Evolutionary conservation across 163 green algal genomes (phyloP), one percentile per base, ranked within the genome.

Genomic region (Chlamydomonas reinhardtii): DNA sequence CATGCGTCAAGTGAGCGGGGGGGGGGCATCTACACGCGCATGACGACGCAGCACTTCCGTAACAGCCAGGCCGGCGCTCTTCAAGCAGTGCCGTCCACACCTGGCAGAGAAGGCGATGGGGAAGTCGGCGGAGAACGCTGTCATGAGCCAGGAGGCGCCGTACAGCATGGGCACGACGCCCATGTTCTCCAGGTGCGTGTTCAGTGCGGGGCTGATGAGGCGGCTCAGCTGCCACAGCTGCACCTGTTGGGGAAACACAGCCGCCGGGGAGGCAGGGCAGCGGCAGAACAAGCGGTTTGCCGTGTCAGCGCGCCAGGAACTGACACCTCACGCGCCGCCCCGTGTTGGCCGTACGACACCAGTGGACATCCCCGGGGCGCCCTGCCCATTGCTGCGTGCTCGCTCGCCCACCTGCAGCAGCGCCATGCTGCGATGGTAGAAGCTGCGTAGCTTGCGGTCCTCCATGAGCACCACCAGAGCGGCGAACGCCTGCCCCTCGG

Each of bases 61-160:
- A 8, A 8, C 8, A 8, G 5, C 39, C 39, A 8, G 5, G 39
- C 39, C 39, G 39, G 39, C 39, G 8, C 39, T 5, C 8, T 14
- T 14, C 39, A 8, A 48, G 39, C 8, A 48, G 5, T 5, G 39
- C 1, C 17, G 70, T 0, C 31, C 81, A 25, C 61, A 93, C 88
- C 96, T 91, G 59, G 90, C 92, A 4, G 92, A 90, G 70, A 99
- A 98, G 43, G 84, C 73, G 14, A 94, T 87, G 11, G 96, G 94
- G 82, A 99, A 97, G 82, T 96, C 95, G 70, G 95, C 96, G n/a
- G 93, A 92, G 87, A 97, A 99, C 73, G 84, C 86, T 6, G 96
- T 98, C 75, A 99, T 95, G 35, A 98, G 93, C 96, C 96, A 99
- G 77, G 96, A 94, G 12, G 90, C 92, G 12, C 93, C 95, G 73